Percentiles rank a stretch among this genome's conserved stretches.
phyloP scores from a whole-genome alignment of 371 early-diverging fungal species.

The Saksenaea oblongispora region DNA sequence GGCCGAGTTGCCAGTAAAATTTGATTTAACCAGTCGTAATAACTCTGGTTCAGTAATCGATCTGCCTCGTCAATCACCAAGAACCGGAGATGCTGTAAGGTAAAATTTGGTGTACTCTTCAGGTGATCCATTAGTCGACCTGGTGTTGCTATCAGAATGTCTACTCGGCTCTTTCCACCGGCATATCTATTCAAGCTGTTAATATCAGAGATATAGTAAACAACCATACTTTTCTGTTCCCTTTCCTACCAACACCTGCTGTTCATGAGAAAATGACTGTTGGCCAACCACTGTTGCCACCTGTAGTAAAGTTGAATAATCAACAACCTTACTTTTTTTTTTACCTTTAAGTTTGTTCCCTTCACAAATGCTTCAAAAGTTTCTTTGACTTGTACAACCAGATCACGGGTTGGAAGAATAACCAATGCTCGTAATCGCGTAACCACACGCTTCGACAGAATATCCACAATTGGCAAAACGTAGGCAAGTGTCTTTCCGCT shows the following conservation, averaged over 20 bases:
- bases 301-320: constrained; percentile 16
- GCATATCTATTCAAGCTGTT: constrained; percentile 19
- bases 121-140: constrained; percentile 94
- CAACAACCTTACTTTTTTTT: too few species aligned
- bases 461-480: constrained; percentile 91
- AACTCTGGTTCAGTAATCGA: constrained; percentile 86
- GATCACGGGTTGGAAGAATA: constrained; percentile 89
- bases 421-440: constrained; percentile 83
- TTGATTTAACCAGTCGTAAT: constrained; percentile 91
- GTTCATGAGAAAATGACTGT: constrained; percentile 79
- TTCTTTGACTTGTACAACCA: constrained; percentile 84
- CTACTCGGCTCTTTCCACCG: constrained; percentile 75
- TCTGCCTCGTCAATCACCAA: constrained; percentile 98
- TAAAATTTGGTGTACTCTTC: constrained; percentile 81
- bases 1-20: constrained; percentile 78
- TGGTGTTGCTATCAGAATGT: constrained; percentile 95
- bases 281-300: constrained; percentile 78
- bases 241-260: constrained; percentile 64
- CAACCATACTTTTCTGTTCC: constrained; percentile 31
- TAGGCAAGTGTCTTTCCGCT: constrained; percentile 98
- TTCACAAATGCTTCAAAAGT: constrained; percentile 76
- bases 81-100: constrained; percentile 87
- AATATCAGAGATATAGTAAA: neutral
- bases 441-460: constrained; percentile 70
- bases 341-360: constrained; percentile 73